Percentiles rank a stretch among this genome's conserved stretches.
Conservation (phyloP, 345 rosid genomes). For the Arabidopsis suecica region DNA sequence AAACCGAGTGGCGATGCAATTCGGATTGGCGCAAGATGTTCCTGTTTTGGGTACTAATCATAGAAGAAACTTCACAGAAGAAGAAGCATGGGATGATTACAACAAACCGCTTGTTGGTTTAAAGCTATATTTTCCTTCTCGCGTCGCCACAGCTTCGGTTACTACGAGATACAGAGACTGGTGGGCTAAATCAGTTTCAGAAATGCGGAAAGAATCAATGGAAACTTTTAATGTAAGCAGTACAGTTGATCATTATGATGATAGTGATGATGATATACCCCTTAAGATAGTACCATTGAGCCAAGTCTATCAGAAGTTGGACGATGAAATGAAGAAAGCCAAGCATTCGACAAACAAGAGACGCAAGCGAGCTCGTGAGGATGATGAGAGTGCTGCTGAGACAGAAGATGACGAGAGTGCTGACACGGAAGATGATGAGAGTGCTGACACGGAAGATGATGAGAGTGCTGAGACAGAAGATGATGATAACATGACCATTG, state of each 20-base stretch:
- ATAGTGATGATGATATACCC: neutral
- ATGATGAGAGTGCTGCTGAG: slow-evolving; percentile 12
- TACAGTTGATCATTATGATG: slow-evolving; percentile 20
- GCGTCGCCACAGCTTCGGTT: slow-evolving; percentile 44
- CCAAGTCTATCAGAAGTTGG: slow-evolving; percentile 9
- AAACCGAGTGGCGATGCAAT: slow-evolving; percentile 65
- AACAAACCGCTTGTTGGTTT: slow-evolving; percentile 39
- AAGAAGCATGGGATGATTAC: slow-evolving; percentile 46
- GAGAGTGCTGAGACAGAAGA: slow-evolving; percentile 5
- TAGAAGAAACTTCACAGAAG: slow-evolving; percentile 8
- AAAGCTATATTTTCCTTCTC: slow-evolving; percentile 51
- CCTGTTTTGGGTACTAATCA: slow-evolving; percentile 38
- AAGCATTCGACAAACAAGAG: slow-evolving; percentile 1
- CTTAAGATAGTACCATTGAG: slow-evolving; percentile 21
- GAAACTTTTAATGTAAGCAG: neutral
- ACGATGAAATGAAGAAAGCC: neutral
- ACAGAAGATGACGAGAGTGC: slow-evolving; percentile 9
- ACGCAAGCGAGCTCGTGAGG: slow-evolving; percentile 20
- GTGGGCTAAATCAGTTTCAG: slow-evolving; percentile 50
- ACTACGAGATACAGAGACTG: slow-evolving; percentile 53
- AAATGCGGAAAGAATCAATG: neutral
- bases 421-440: slow-evolving; percentile 10
- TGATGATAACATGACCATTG: slow-evolving; percentile 16
- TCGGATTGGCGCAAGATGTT: slow-evolving; percentile 66
- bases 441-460: neutral